Conservation (phyloP, 1,139 yeast genomes). For the Candida sp. region DNA sequence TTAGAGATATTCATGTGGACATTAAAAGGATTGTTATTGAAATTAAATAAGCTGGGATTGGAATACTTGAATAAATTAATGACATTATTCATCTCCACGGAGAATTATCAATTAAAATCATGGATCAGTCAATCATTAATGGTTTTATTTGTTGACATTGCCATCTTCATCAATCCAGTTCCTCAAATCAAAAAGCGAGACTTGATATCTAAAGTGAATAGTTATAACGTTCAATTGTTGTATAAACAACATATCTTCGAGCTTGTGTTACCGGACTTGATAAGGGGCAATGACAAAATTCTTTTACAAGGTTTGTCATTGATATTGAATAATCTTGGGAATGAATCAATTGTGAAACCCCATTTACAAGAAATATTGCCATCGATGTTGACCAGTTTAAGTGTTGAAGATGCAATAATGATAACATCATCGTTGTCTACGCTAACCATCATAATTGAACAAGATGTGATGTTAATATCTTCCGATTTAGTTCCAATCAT, state of each 20-base stretch:
- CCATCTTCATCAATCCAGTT: conserved; percentile 46
- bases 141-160: conserved; percentile 63
- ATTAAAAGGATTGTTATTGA: conserved; percentile 64
- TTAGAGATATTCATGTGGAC: conserved; percentile 68
- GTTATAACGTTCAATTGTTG: conserved; percentile 58
- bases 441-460: conserved; percentile 49
- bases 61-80: conserved; percentile 33
- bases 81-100: conserved; percentile 38
- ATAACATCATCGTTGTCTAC: conserved; percentile 63
- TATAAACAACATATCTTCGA: conserved; percentile 80
- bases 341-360: conserved; percentile 51
- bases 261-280: conserved; percentile 48
- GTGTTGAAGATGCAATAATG: conserved; percentile 29
- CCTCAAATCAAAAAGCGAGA: conserved; percentile 17
- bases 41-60: conserved; percentile 49
- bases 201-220: conserved; percentile 47
- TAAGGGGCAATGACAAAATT: conserved; percentile 35
- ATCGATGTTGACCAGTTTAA: conserved; percentile 64
- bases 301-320: conserved; percentile 66
- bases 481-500: conserved; percentile 56
- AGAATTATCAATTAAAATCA: conserved; percentile 15
- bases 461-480: conserved; percentile 44
- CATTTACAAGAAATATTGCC: conserved; percentile 68
- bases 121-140: conserved; percentile 55
- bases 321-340: conserved; percentile 62